Conservation (phyloP, 306 rosid genomes). For the Lablab purpureus region DNA sequence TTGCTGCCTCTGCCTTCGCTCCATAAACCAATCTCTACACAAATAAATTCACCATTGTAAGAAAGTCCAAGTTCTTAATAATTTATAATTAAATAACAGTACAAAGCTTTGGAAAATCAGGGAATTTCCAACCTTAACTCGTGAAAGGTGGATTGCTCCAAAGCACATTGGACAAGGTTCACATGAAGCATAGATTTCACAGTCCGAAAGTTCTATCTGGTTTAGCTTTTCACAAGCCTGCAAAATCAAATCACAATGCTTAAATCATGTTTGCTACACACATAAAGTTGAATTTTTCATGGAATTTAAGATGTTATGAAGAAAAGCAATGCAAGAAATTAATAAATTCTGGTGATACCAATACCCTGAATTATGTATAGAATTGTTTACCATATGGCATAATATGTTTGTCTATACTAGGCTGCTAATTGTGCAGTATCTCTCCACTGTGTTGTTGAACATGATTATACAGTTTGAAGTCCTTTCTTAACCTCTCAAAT, state of each 20-base stretch:
- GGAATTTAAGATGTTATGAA: too few species aligned
- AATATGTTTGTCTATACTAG: too few species aligned
- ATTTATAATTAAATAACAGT: not conserved
- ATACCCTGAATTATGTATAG: too few species aligned
- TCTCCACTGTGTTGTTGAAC: not conserved
- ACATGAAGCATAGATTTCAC: conserved; percentile 94
- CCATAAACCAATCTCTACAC: conserved; percentile 94
- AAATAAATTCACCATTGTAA: not conserved
- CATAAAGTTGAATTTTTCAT: conserved; percentile 20
- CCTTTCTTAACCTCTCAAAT: not conserved
- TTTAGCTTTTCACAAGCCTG: conserved; percentile 95
- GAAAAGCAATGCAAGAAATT: not conserved
- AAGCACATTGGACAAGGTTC: conserved; percentile 99
- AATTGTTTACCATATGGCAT: not conserved
- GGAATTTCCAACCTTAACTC: conserved; percentile 68
- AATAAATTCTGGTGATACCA: not conserved
- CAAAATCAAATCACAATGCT: not conserved
- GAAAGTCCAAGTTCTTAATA: too few species aligned
- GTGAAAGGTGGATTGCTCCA: conserved; percentile 96
- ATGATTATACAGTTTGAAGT: too few species aligned
- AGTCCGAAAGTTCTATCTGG: conserved; percentile 84
- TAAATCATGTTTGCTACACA: conserved; percentile 3
- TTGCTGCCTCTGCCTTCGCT: conserved; percentile 97
- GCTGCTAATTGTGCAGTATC: not conserved
- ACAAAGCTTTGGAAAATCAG: too few species aligned